Evolutionary conservation across 2,329 filamentous ascomycete genomes (phyloP).

Genomic region (Trichoderma citrinoviride): DNA sequence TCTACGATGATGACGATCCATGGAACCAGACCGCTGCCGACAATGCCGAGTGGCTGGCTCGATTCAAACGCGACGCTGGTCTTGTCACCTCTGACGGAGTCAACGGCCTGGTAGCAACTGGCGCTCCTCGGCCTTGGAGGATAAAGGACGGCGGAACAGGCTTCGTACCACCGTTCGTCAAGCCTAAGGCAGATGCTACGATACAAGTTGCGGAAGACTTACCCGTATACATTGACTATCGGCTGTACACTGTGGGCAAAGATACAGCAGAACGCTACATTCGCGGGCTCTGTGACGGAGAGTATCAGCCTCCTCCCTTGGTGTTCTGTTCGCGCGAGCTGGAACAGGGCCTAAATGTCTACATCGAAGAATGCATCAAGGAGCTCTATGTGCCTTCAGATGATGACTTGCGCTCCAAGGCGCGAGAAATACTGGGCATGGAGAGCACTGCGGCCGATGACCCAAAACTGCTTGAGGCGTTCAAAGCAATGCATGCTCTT

Average conservation of each 20-base stretch:
- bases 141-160: conserved; percentile 6
- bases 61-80: conserved; percentile 11
- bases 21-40: conserved; percentile 19
- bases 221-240: not conserved
- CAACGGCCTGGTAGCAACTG: not conserved
- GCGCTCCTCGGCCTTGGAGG: not conserved
- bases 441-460: conserved; percentile 12
- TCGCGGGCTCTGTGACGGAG: not conserved
- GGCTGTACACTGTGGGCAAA: not conserved
- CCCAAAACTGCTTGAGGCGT: not conserved
- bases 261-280: conserved; percentile 7
- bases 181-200: not conserved
- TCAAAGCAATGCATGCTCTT: conserved; percentile 6
- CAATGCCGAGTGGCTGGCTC: conserved; percentile 12
- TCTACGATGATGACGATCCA: conserved; percentile 14
- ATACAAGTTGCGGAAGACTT: not conserved
- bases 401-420: conserved; percentile 9
- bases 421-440: not conserved
- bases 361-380: conserved; percentile 4
- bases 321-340: conserved; percentile 14
- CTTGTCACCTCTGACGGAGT: not conserved
- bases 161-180: not conserved
- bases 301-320: conserved; percentile 2
- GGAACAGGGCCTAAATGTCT: conserved; percentile 5
- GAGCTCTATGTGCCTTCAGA: not conserved